Evolutionary conservation across 2,329 filamentous ascomycete species (phyloP).

Genomic region (Colletotrichum eleusines): DNA sequence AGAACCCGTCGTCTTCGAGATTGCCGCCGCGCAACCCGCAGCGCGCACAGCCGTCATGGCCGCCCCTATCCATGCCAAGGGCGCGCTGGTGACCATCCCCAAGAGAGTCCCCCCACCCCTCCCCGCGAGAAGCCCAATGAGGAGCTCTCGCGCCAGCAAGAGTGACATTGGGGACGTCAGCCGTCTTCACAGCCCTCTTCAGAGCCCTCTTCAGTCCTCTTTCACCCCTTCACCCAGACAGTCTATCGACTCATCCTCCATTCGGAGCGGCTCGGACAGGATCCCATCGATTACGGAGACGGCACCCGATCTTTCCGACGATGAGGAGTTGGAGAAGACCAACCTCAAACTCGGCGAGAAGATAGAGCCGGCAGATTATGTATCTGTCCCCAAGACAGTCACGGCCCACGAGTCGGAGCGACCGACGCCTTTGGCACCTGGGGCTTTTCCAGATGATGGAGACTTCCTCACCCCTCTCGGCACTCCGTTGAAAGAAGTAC

Average conservation of each 20-base stretch:
- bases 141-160: constrained; percentile 65
- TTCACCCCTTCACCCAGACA: constrained; percentile 50
- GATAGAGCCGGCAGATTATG: constrained; percentile 14
- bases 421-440: constrained; percentile 32
- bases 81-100: constrained; percentile 85
- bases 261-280: constrained; percentile 37
- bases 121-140: constrained; percentile 79
- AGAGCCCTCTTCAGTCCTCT: constrained; percentile 65
- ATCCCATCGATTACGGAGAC: constrained; percentile 37
- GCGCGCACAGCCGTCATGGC: constrained; percentile 68
- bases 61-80: constrained; percentile 77
- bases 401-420: constrained; percentile 16
- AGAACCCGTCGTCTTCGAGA: constrained; percentile 77
- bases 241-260: constrained; percentile 41
- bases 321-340: constrained; percentile 5
- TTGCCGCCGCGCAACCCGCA: constrained; percentile 69
- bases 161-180: constrained; percentile 72
- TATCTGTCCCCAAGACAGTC: constrained; percentile 1
- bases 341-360: neutral
- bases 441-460: constrained; percentile 33
- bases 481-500: constrained; percentile 27
- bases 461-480: constrained; percentile 28
- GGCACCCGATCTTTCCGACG: constrained; percentile 16
- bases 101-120: constrained; percentile 84
- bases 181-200: constrained; percentile 62